Percentiles rank a stretch among this genome's conserved stretches.
phyloP scores from a whole-genome alignment of 331 rosid genomes.

The Phaseolus coccineus region DNA sequence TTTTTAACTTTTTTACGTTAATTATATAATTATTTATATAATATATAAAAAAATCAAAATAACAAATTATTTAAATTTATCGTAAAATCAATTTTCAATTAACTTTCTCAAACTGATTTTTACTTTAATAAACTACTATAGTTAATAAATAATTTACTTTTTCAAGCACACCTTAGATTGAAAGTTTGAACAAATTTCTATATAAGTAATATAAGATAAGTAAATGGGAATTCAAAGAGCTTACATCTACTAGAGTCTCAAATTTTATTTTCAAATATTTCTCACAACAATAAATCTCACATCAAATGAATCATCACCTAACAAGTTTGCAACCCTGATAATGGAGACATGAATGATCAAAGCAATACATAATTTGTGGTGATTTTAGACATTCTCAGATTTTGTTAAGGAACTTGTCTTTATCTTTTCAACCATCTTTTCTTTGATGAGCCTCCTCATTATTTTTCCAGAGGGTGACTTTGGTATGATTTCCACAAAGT shows the following conservation, averaged over 20 bases:
- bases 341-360: conserved; percentile 36
- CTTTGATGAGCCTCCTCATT: conserved; percentile 83
- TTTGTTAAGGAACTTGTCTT: conserved; percentile 44
- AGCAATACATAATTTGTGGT: conserved; percentile 25
- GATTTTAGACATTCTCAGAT: conserved; percentile 12
- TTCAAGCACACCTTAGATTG: too few relatives aligned
- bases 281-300: not conserved
- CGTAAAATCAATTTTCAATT: too few relatives aligned
- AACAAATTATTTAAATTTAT: too few relatives aligned
- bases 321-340: not conserved
- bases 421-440: conserved; percentile 60
- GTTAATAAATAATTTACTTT: too few relatives aligned
- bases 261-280: conserved; percentile 25
- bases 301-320: conserved; percentile 16
- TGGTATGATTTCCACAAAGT: conserved; percentile 78
- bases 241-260: not conserved
- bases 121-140: too few relatives aligned
- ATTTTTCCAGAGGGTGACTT: conserved; percentile 93
- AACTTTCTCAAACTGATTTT: too few relatives aligned
- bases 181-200: too few relatives aligned
- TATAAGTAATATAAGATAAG: too few relatives aligned
- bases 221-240: not conserved
- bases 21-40: too few relatives aligned
- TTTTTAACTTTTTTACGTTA: too few relatives aligned
- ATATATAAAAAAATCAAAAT: too few relatives aligned